These are phyloP conservation scores for Alternaria sp. DNA, from an alignment of 2,329 filamentous ascomycete species.

Conservation along the genomic window DNA sequence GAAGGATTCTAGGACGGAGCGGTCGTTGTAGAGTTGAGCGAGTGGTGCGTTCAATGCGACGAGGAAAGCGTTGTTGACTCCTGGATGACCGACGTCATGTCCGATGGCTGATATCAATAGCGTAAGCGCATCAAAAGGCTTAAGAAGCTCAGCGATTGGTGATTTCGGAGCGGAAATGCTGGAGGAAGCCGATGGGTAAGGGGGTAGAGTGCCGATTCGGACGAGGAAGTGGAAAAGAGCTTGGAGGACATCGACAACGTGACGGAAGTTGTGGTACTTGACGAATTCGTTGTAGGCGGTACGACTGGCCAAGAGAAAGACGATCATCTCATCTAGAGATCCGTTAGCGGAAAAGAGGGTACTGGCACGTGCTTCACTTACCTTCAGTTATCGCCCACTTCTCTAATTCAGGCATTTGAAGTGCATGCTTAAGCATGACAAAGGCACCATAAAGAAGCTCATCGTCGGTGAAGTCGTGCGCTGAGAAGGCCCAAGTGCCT, in stretches of 20 bases:
- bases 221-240: constrained; percentile 91
- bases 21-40: constrained; percentile 95
- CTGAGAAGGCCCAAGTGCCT: constrained; percentile 86
- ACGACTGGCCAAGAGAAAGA: constrained; percentile 87
- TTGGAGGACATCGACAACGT: constrained; percentile 95
- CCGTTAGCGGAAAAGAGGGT: constrained; percentile 26
- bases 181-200: constrained; percentile 62
- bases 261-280: constrained; percentile 97
- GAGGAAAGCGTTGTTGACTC: constrained; percentile 97
- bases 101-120: constrained; percentile 95
- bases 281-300: constrained; percentile 97
- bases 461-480: constrained; percentile 88
- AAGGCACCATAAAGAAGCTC: constrained; percentile 87
- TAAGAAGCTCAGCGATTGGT: constrained; percentile 77
- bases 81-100: constrained; percentile 96
- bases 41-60: constrained; percentile 91
- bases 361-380: constrained; percentile 56
- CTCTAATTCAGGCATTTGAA: constrained; percentile 81
- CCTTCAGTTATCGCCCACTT: constrained; percentile 81
- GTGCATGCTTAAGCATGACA: constrained; percentile 88
- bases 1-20: constrained; percentile 95
- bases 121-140: constrained; percentile 86
- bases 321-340: constrained; percentile 75
- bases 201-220: constrained; percentile 77
- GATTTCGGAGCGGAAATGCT: constrained; percentile 58